Conservation (phyloP, 768 basidiomycete species). For the Mycena belliarum region DNA sequence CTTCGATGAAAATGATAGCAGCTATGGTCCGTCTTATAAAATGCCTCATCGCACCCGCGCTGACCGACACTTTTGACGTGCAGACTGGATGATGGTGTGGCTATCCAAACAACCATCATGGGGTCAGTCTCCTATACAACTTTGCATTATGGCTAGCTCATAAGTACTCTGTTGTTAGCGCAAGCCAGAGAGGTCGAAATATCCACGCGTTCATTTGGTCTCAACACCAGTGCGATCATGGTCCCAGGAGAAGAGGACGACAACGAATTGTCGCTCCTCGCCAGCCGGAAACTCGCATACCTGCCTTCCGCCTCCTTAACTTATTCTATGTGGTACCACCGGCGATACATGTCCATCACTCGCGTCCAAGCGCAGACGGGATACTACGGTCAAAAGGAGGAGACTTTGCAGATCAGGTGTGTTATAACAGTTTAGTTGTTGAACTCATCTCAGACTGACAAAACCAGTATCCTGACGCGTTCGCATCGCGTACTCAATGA, state of each 20-base stretch:
- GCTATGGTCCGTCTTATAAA: constrained; percentile 45
- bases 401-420: constrained; percentile 46
- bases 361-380: constrained; percentile 37
- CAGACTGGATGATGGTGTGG: constrained; percentile 77
- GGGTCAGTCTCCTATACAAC: constrained; percentile 31
- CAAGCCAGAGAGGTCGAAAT: constrained; percentile 53
- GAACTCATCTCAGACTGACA: neutral
- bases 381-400: constrained; percentile 36
- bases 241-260: constrained; percentile 42
- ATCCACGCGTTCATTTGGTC: constrained; percentile 43
- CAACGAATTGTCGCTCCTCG: constrained; percentile 22
- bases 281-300: constrained; percentile 39
- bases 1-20: constrained; percentile 59
- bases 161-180: constrained; percentile 25
- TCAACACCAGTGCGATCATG: constrained; percentile 31
- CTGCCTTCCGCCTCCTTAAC: constrained; percentile 41
- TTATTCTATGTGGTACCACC: constrained; percentile 51
- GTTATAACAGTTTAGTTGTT: constrained; percentile 13
- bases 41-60: neutral
- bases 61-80: neutral
- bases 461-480: constrained; percentile 50
- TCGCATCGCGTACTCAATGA: constrained; percentile 46
- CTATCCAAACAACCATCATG: constrained; percentile 62
- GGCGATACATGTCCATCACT: constrained; percentile 42
- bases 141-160: neutral